phyloP scores from a whole-genome alignment of 1,284 basidiomycete species.

The Cutaneotrichosporon cutaneum region DNA sequence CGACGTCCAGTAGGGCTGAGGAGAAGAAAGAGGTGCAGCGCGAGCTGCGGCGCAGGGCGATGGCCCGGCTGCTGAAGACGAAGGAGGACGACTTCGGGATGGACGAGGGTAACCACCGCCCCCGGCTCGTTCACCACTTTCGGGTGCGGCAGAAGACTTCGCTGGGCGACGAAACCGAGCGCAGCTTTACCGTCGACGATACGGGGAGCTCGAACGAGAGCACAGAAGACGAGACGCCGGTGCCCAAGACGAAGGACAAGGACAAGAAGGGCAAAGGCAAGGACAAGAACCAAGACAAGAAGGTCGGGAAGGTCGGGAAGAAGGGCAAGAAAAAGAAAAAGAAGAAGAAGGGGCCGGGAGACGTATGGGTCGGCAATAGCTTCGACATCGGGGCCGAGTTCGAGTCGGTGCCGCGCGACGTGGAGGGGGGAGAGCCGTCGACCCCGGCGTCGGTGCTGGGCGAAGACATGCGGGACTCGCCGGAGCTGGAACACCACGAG shows the following conservation, averaged over 20 bases:
- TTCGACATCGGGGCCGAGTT: conserved; percentile 43
- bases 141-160: conserved; percentile 17
- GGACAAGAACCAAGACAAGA: background rate
- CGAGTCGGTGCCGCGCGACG: background rate
- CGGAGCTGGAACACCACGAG: background rate
- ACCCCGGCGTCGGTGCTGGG: background rate
- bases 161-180: conserved; percentile 10
- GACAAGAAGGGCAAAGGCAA: conserved; percentile 6
- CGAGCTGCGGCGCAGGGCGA: conserved; percentile 20
- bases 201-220: conserved; percentile 8
- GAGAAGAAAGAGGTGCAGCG: conserved; percentile 27
- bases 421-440: background rate
- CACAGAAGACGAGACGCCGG: conserved; percentile 12
- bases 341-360: conserved; percentile 22
- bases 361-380: conserved; percentile 45
- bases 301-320: background rate
- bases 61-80: background rate
- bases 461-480: background rate
- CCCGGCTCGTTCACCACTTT: conserved; percentile 18
- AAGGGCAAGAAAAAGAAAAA: conserved; percentile 17
- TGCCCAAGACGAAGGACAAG: background rate
- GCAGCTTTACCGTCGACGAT: conserved; percentile 20
- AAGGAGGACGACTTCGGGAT: conserved; percentile 5
- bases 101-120: conserved; percentile 1
- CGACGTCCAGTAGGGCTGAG: conserved; percentile 28